These are phyloP conservation scores for Aspergillus melleus DNA, from an alignment of 2,329 filamentous ascomycete species.

Conservation along the genomic window DNA sequence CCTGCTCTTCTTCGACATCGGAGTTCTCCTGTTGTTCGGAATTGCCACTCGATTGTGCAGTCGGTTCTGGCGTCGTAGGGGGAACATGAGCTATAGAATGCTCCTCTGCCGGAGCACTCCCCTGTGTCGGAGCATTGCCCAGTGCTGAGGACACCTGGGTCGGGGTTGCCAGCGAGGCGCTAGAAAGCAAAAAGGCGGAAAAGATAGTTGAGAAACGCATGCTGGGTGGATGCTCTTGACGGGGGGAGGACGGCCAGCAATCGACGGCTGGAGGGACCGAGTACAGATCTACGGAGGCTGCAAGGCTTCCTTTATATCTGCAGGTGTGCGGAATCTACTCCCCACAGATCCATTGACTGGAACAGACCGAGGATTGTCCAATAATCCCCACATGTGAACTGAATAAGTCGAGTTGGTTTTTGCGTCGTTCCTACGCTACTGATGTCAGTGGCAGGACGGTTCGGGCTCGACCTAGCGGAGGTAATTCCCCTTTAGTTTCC, in stretches of 20 bases:
- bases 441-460: slow-evolving; percentile 9
- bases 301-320: slow-evolving; percentile 20
- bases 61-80: slow-evolving; percentile 5
- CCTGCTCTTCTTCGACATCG: not conserved
- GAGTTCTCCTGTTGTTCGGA: slow-evolving; percentile 4
- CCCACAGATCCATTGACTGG: slow-evolving; percentile 12
- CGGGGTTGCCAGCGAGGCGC: slow-evolving; percentile 23
- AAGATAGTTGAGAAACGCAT: slow-evolving; percentile 26
- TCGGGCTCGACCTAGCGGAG: slow-evolving; percentile 9
- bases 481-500: slow-evolving; percentile 15
- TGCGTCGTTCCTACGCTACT: slow-evolving; percentile 9
- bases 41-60: slow-evolving; percentile 9
- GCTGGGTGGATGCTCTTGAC: slow-evolving; percentile 15
- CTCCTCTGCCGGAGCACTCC: slow-evolving; percentile 10
- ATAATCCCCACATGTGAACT: slow-evolving; percentile 22
- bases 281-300: slow-evolving; percentile 10
- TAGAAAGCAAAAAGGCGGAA: slow-evolving; percentile 23
- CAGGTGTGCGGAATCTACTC: slow-evolving; percentile 10
- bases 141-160: slow-evolving; percentile 17
- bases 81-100: slow-evolving; percentile 15
- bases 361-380: slow-evolving; percentile 14
- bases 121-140: slow-evolving; percentile 14
- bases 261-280: slow-evolving; percentile 13
- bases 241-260: slow-evolving; percentile 16
- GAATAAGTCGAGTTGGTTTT: slow-evolving; percentile 11